Evolutionary conservation across 176 grass and related monocot species (phyloP).

Genomic region (Thalia dealbata): DNA sequence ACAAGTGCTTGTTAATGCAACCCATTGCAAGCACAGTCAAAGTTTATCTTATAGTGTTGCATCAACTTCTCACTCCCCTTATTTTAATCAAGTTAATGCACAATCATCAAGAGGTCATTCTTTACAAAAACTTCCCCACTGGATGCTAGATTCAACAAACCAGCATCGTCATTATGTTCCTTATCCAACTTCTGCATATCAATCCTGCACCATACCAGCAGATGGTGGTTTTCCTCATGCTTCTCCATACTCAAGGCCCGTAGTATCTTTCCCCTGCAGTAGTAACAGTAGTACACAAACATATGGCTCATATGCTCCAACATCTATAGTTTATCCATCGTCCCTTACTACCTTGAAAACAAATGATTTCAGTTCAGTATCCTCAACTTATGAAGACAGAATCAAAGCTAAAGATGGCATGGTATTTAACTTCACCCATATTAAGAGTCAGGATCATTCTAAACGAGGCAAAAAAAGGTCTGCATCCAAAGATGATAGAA

Average conservation of each 20-base stretch:
- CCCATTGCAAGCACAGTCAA: slow-evolving; percentile 20
- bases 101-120: slow-evolving; percentile 32
- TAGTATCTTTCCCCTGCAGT: slow-evolving; percentile 27
- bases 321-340: slow-evolving; percentile 20
- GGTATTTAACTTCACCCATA: slow-evolving; percentile 17
- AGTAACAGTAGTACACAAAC: slow-evolving; percentile 15
- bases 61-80: slow-evolving; percentile 19
- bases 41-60: slow-evolving; percentile 18
- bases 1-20: slow-evolving; percentile 20
- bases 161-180: slow-evolving; percentile 25
- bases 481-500: slow-evolving; percentile 30
- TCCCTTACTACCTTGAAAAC: slow-evolving; percentile 18
- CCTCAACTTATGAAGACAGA: slow-evolving; percentile 13
- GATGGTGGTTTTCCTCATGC: slow-evolving; percentile 15
- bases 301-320: slow-evolving; percentile 26
- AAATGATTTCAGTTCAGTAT: slow-evolving; percentile 23
- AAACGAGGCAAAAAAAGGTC: slow-evolving; percentile 27
- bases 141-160: slow-evolving; percentile 19
- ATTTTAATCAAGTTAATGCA: slow-evolving; percentile 19
- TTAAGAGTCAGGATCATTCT: slow-evolving; percentile 13
- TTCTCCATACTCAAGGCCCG: slow-evolving; percentile 8
- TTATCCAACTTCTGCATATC: slow-evolving; percentile 31
- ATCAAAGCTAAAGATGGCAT: slow-evolving; percentile 27
- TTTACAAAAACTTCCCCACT: slow-evolving; percentile 28
- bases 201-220: slow-evolving; percentile 21